A percentile compares a stretch with the other conserved stretches of the same genome.
These are phyloP conservation scores for Mycena epipterygia DNA, from an alignment of 768 basidiomycete species.

Conservation along the genomic window DNA sequence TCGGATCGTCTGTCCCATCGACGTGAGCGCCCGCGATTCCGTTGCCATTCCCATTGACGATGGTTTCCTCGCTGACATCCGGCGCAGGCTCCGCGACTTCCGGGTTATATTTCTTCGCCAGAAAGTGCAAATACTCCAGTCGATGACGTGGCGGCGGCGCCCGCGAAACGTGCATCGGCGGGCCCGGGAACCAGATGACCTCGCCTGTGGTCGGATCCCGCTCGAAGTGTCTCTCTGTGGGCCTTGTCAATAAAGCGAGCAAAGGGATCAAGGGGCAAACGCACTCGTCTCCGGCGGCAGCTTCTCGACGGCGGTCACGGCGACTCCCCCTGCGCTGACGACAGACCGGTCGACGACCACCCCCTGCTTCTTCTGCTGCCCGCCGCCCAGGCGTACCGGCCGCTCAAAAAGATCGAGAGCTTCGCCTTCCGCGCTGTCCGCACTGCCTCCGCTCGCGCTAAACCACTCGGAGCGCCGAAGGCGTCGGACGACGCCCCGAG, in stretches of 20 bases:
- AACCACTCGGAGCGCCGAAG: conserved; percentile 50
- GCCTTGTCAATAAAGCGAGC: background rate
- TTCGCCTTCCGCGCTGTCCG: background rate
- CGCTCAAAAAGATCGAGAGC: conserved; percentile 31
- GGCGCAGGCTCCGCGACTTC: background rate
- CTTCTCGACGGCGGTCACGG: conserved; percentile 59
- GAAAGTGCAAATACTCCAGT: conserved; percentile 63
- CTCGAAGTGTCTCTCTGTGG: conserved; percentile 69
- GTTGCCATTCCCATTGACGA: conserved; percentile 15
- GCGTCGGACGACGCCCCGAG: conserved; percentile 62
- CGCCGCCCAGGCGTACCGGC: conserved; percentile 37
- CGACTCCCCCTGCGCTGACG: conserved; percentile 61
- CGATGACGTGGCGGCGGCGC: conserved; percentile 57
- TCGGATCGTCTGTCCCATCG: conserved; percentile 4
- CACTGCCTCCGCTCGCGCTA: background rate
- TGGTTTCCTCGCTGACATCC: conserved; percentile 53
- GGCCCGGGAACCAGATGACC: conserved; percentile 82
- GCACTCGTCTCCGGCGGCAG: conserved; percentile 65
- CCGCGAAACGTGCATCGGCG: conserved; percentile 65
- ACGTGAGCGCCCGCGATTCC: background rate
- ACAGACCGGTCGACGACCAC: conserved; percentile 61
- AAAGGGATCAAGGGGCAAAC: conserved; percentile 31
- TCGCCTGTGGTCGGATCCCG: conserved; percentile 72
- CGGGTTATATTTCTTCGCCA: conserved; percentile 53
- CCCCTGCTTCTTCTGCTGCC: conserved; percentile 44